These are phyloP conservation scores for Calcarisporium arbuscula DNA, from an alignment of 2,329 filamentous ascomycete species.

Conservation along the genomic window DNA sequence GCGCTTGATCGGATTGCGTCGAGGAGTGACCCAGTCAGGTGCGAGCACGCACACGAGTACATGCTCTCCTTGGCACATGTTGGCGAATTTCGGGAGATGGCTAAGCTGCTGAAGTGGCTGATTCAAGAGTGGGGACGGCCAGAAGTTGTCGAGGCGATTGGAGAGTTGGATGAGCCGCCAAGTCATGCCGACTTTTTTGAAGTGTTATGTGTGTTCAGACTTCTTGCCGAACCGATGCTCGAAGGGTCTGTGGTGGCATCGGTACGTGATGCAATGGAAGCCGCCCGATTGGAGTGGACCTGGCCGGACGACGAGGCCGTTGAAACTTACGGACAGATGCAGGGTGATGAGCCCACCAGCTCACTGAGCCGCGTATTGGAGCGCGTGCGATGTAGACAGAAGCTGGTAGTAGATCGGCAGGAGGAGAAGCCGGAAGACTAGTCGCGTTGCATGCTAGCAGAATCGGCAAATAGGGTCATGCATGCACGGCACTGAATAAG, in stretches of 20 bases:
- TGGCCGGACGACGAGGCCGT: constrained; percentile 35
- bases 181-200: constrained; percentile 26
- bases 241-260: constrained; percentile 20
- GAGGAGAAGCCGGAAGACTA: too few relatives aligned
- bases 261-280: constrained; percentile 22
- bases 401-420: too few relatives aligned
- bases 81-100: constrained; percentile 54
- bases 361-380: constrained; percentile 19
- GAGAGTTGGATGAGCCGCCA: constrained; percentile 26
- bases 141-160: constrained; percentile 27
- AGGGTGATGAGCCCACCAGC: constrained; percentile 17
- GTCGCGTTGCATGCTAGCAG: too few relatives aligned
- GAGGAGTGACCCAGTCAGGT: constrained; percentile 25
- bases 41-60: constrained; percentile 46
- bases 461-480: too few relatives aligned
- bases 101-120: constrained; percentile 53
- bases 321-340: constrained; percentile 22
- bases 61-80: constrained; percentile 56
- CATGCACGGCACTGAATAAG: too few relatives aligned
- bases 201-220: constrained; percentile 40
- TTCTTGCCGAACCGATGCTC: constrained; percentile 39
- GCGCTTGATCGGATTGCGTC: constrained; percentile 26
- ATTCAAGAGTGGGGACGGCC: constrained; percentile 35
- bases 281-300: constrained; percentile 18
- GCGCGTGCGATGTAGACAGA: constrained; percentile 10